Base-by-base conservation (phyloP, 495 filamentous ascomycete species). In the Neurospora intermedia region DNA sequence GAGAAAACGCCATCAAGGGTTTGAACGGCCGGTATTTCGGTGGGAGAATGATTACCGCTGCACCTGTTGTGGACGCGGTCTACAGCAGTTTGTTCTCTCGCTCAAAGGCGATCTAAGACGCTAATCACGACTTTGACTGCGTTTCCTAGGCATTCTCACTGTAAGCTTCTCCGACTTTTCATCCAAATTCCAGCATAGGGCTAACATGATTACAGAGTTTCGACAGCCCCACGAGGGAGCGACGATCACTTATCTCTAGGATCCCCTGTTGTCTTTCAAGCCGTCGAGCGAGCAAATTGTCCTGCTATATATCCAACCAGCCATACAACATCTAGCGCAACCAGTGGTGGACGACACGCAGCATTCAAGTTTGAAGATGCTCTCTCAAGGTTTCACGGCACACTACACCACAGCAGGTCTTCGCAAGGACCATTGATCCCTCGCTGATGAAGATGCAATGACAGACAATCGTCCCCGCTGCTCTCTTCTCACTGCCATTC, bases 1-100 rank as follows among this genome's bases (percentile, higher is more conserved):
- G 95, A 78, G 92, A 97, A 80, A 98, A 98, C 76, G 96, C 96
- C 73, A 94, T 97, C 85, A 96, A 97, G 81, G 96, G 96, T 74
- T 87, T 99, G 71, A 99, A 98, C 81, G 96, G 96, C 66, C 90
- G 96, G 75, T 97, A 93, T 84, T 99, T 98, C 80, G 94, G 92
- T 73, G 94, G 93, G 72, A 87, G 87, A 73, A 92, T 92, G 83
- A 97, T 98, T 82, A 93, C 89, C 78, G 96, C 95, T 76, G 91
- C 94, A 76, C 96, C 94, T 79, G 94, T 99, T 84, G 94, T 97
- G 79, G 96, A 98, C 81, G 94, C 93, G 75, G 93, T 99, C 82
- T 99, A 99, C 89, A 94, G 93, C 88, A 95, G 92, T 87, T 87
- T 97, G 81, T 98, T 97, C 87, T 91, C 92, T 81, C 90, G 93